Conservation (phyloP, 805 yeast genomes). For the Cyberlindnera japonica region DNA sequence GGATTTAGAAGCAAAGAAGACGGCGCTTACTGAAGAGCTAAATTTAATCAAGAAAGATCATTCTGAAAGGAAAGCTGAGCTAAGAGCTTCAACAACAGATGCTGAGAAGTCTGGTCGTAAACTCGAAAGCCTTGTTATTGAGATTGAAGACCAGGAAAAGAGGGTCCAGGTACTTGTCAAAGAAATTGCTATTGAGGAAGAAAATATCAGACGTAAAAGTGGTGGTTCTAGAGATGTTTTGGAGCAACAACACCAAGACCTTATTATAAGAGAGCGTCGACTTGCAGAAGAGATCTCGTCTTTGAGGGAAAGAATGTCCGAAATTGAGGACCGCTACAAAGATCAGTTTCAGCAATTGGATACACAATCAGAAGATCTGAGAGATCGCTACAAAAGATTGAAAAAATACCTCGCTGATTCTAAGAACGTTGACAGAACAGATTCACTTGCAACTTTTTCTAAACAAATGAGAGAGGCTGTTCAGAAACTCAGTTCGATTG, state of each 20-base stretch:
- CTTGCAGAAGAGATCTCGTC: background rate
- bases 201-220: conserved; percentile 28
- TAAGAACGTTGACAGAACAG: no score
- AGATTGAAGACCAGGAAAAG: conserved; percentile 6
- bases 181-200: conserved; percentile 23
- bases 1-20: conserved; percentile 7
- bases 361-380: no score
- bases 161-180: conserved; percentile 1
- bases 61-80: conserved; percentile 9
- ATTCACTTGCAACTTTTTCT: conserved; percentile 15
- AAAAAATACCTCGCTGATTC: no score
- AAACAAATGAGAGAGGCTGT: conserved; percentile 2
- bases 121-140: conserved; percentile 16
- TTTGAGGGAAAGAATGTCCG: no score
- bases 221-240: conserved; percentile 26
- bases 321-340: no score
- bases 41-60: conserved; percentile 20
- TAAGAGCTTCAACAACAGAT: conserved; percentile 4
- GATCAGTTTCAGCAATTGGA: no score
- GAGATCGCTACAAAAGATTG: no score
- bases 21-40: conserved; percentile 14
- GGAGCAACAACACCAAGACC: conserved; percentile 11
- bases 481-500: conserved; percentile 21
- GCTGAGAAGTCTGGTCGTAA: conserved; percentile 22
- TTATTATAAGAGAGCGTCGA: conserved; percentile 11